Evolutionary conservation across 768 basidiomycete species (phyloP).

Genomic region (Asterophora lycoperdoides): DNA sequence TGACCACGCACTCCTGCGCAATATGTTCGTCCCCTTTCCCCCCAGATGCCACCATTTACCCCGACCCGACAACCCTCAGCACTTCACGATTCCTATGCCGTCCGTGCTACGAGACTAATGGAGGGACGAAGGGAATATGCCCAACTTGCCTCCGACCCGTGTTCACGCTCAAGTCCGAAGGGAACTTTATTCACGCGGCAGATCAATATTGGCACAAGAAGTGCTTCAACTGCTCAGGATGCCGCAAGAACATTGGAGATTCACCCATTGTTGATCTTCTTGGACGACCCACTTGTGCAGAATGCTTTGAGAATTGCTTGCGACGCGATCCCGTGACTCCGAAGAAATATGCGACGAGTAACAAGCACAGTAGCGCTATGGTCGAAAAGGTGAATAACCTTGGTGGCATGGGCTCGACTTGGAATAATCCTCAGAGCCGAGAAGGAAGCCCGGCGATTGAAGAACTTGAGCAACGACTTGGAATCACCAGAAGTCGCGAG

Average conservation of each 20-base stretch:
- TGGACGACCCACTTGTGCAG: constrained; percentile 72
- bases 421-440: constrained; percentile 31
- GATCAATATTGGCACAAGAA: constrained; percentile 76
- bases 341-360: constrained; percentile 30
- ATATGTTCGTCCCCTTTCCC: constrained; percentile 62
- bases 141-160: constrained; percentile 66
- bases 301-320: constrained; percentile 78
- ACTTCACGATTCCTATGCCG: constrained; percentile 67
- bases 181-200: constrained; percentile 68
- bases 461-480: constrained; percentile 58
- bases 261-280: constrained; percentile 80
- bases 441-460: constrained; percentile 61
- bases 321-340: constrained; percentile 48
- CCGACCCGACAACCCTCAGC: constrained; percentile 50
- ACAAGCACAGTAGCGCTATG: constrained; percentile 27
- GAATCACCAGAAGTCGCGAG: constrained; percentile 50
- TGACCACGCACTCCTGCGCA: constrained; percentile 66
- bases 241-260: constrained; percentile 68
- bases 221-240: constrained; percentile 75
- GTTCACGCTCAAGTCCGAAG: constrained; percentile 70
- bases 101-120: constrained; percentile 64
- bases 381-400: constrained; percentile 35
- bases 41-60: constrained; percentile 84
- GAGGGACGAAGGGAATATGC: constrained; percentile 77
- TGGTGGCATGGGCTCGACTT: constrained; percentile 40